Evolutionary conservation across 78 protist species (phyloP).

Genomic region (Bodo saltans): DNA sequence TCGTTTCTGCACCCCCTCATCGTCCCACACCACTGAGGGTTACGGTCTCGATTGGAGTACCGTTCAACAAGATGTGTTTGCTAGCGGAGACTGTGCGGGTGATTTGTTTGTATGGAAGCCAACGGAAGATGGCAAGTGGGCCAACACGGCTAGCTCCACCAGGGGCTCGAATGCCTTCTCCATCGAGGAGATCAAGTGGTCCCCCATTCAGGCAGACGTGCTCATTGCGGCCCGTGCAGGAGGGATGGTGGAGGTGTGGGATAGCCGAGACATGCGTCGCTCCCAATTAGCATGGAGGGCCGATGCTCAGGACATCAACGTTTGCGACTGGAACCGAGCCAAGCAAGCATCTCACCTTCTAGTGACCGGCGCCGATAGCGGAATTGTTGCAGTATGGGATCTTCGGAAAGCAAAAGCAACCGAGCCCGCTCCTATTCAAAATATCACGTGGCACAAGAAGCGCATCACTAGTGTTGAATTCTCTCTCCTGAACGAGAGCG

Average conservation of each 20-base stretch:
- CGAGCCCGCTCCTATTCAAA: constrained; percentile 21
- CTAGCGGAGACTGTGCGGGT: constrained; percentile 73
- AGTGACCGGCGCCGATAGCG: constrained; percentile 91
- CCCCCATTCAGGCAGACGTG: constrained; percentile 70
- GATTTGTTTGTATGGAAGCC: constrained; percentile 49
- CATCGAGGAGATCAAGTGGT: constrained; percentile 88
- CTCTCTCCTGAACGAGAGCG: constrained; percentile 75
- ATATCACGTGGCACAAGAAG: constrained; percentile 64
- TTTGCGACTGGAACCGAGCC: constrained; percentile 72
- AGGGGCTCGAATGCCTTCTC: constrained; percentile 4
- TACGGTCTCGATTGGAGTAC: constrained; percentile 82
- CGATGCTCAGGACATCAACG: constrained; percentile 68
- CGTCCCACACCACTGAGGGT: constrained; percentile 76
- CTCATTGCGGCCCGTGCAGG: not conserved
- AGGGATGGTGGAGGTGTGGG: constrained; percentile 3
- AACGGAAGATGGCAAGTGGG: not conserved
- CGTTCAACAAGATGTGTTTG: constrained; percentile 45
- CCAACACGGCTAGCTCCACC: not conserved
- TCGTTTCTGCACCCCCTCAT: not conserved
- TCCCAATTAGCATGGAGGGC: constrained; percentile 8
- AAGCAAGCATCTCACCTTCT: constrained; percentile 48
- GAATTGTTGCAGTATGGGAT: constrained; percentile 87
- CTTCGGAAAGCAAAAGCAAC: constrained; percentile 51
- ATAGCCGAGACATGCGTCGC: not conserved
- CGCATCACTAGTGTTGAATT: constrained; percentile 87